Percentiles rank a stretch among this genome's conserved stretches.
Conservation (phyloP, 2,329 filamentous ascomycete species). For the Ophiostoma sp. region DNA sequence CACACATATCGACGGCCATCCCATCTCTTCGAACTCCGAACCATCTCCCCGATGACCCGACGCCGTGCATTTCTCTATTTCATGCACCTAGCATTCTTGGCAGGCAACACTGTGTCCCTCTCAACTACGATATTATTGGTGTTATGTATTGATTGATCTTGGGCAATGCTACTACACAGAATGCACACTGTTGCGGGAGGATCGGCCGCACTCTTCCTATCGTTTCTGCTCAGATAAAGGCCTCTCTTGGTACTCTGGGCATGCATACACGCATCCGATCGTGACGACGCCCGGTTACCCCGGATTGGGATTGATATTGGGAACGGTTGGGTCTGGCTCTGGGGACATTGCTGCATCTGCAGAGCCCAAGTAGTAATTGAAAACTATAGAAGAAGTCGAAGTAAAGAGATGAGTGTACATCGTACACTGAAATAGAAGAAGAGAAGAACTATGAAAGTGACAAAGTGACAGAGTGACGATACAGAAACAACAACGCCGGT, state of each 20-base stretch:
- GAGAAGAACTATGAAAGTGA: not conserved
- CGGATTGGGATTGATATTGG: not conserved
- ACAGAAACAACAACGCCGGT: not conserved
- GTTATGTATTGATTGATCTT: no score
- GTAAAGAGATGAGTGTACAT: not conserved
- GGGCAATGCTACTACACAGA: no score
- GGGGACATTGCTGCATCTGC: not conserved
- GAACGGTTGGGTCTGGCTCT: not conserved
- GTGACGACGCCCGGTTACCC: not conserved
- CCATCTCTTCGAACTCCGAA: not conserved
- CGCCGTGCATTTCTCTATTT: not conserved
- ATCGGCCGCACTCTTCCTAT: constrained; percentile 13
- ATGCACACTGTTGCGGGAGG: not conserved
- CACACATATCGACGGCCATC: no score
- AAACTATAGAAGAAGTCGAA: not conserved
- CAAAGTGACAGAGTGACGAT: not conserved
- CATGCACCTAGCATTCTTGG: not conserved
- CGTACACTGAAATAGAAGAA: not conserved
- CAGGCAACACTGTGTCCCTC: not conserved
- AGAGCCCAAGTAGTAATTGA: not conserved
- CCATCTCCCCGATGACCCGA: constrained; percentile 11
- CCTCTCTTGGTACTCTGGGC: constrained; percentile 12
- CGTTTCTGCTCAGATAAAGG: not conserved
- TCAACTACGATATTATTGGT: no score
- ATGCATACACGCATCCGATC: not conserved